Evolutionary conservation across 106 monocot genomes (phyloP), one percentile per base, ranked within the genome.

Genomic region (Apostasia shenzhenica): DNA sequence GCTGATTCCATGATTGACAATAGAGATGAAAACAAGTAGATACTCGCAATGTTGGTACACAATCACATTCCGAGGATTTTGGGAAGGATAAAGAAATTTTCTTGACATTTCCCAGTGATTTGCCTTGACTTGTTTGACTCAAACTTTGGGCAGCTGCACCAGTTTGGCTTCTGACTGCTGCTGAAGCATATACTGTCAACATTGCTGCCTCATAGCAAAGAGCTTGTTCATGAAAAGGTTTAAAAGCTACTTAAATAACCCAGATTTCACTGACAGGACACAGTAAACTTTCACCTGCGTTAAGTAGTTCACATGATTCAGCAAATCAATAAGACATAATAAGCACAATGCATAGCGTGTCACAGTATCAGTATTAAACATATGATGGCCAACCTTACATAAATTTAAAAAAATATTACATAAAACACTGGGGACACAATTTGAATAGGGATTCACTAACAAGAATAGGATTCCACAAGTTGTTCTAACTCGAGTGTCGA

Each of bases 201-300:
- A 83, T 83, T 42, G 41, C 59, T 77, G 58, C 55, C 54, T 77
- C 69, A 82, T 81, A 80, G 45, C 41, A 59, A 59, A 59, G 37
- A 59, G 26, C 39, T 41, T 59, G 59, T 39, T 39, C 59, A 39
- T 59, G 7, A 41, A 59, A 41, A 41, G 26, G 40, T n/a, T 41
- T 59, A 59, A 2, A 59, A 39, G 59, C 7, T 57, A 6, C 59
- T 39, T 6, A 59, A 59, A 41, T 41, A 26, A 26, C 26, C 26
- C 26, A 26, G 26, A 26, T 26, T 26, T 26, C 26, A 26, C 26
- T 26, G 26, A 26, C 26, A 26, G 26, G 26, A 26, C 26, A 26
- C 26, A 26, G 26, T 26, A 26, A 26, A 26, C 26, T 26, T 26
- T 26, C 26, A 26, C 26, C 26, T 26, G 26, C 26, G 26, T 26